Percentiles rank a stretch among this genome's conserved stretches.
Conservation (phyloP, 805 yeast species). For the Dipodascopsis tothii region DNA sequence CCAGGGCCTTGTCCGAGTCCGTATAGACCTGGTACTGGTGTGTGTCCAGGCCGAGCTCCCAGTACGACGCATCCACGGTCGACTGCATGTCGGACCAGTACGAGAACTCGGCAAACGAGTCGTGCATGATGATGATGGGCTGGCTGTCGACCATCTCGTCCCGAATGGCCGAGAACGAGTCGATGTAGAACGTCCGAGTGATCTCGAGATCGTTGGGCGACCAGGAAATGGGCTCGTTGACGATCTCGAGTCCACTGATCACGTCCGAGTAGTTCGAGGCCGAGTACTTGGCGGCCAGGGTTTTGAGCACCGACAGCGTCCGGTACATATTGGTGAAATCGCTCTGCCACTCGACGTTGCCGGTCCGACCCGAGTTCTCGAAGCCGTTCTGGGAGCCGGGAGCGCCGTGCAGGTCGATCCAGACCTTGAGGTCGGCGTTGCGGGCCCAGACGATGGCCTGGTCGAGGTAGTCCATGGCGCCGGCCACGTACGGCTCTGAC, state of each 20-base stretch:
- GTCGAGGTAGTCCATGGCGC: conserved; percentile 67
- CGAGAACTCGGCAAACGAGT: conserved; percentile 59
- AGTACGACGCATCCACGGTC: conserved; percentile 29
- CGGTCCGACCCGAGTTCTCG: conserved; percentile 86
- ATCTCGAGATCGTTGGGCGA: conserved; percentile 44
- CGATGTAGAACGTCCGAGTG: conserved; percentile 50
- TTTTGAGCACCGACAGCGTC: conserved; percentile 49
- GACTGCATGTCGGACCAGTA: conserved; percentile 55
- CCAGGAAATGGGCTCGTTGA: conserved; percentile 72
- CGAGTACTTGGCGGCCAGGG: conserved; percentile 59
- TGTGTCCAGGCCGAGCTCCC: conserved; percentile 75
- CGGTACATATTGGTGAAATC: conserved; percentile 43
- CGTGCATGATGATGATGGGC: conserved; percentile 63
- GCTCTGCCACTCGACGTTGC: conserved; percentile 45
- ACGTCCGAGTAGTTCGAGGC: conserved; percentile 54
- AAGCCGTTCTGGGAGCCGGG: conserved; percentile 96
- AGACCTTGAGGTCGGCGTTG: conserved; percentile 55
- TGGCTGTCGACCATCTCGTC: conserved; percentile 30
- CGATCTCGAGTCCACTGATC: conserved; percentile 72
- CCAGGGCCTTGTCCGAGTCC: conserved; percentile 33
- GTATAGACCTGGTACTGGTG: conserved; percentile 85
- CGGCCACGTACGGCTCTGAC: conserved; percentile 78
- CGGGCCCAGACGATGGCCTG: conserved; percentile 71
- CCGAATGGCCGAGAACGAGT: conserved; percentile 63
- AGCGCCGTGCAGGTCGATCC: conserved; percentile 94